Evolutionary conservation across 73 alveolate species (phyloP), one percentile per base, ranked within the genome.

Genomic region (Paramecium tetraurelia): DNA sequence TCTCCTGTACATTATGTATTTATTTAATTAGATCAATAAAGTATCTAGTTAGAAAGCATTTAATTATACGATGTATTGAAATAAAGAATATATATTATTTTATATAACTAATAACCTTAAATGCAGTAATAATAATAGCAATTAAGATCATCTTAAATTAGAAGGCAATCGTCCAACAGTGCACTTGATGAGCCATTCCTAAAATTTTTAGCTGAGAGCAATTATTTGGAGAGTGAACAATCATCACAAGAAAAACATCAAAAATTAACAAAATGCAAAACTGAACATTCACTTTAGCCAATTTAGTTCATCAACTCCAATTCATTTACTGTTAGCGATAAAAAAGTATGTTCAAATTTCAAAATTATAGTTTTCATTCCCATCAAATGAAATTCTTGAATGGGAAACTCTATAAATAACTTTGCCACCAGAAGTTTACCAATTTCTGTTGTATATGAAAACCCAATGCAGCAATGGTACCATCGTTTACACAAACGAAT

Each of bases 181-280:
- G 84, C 46, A 29, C 16, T 36, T 29, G 86, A 72, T 72, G 86
- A 72, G 40, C 86, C 86, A 35, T 72, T 72, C 40, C 38, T 72
- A 14, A 72, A 40, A 18, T 72, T 72, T n/a, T 40, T 72, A 44
- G 75, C 70, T 22, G 90, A 80, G 10, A 80, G 90, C 24, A 40
- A 80, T 43, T 80, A 80, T 46, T 80, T 80, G 31, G 90, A 80
- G 38, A 80, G 90, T 80, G 90, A 80, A 44, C 24, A 80, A 80
- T 80, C 90, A 41, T 80, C 90, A 0, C 9, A 40, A 48, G 90
- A 44, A 44, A 16, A 80, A 5, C 43, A 80, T 22, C 46, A 44
- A 63, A 63, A 63, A 63, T 33, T 63, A 41, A 80, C 76, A 12
- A 80, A 80, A 80, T 80, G 90, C 75, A 80, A 80, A 41, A 80